phyloP scores from a whole-genome alignment of 305 asterid genomes.

The Fraxinus paxiana region DNA sequence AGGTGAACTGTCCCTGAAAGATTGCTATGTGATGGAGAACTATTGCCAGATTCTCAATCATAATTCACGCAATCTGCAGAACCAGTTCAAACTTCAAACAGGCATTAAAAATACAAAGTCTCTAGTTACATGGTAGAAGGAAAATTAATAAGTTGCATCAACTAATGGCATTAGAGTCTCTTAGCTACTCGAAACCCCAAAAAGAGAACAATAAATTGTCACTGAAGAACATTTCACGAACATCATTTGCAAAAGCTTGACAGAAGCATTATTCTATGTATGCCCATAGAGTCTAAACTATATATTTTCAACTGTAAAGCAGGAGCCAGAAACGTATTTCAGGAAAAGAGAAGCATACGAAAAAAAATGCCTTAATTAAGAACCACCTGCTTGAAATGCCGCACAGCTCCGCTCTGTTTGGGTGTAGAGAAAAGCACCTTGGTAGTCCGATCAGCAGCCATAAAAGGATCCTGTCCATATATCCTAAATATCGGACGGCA shows the following conservation, averaged over 20 bases:
- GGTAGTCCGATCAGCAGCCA: slow-evolving; percentile 47
- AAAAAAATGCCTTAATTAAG: slow-evolving; percentile 1
- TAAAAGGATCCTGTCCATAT: slow-evolving; percentile 51
- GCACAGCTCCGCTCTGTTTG: slow-evolving; percentile 31
- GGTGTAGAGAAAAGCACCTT: slow-evolving; percentile 51
- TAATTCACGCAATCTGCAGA: background rate
- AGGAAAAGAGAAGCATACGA: background rate
- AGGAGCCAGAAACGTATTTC: background rate
- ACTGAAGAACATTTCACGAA: background rate
- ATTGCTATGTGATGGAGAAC: background rate
- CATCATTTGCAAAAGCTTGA: background rate
- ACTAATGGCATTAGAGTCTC: background rate
- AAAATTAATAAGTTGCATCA: background rate
- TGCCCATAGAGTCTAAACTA: background rate
- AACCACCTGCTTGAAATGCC: slow-evolving; percentile 48
- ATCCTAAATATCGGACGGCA: slow-evolving; percentile 56
- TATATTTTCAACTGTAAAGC: background rate
- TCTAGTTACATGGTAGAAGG: background rate
- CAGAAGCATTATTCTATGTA: background rate
- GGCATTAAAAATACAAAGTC: background rate
- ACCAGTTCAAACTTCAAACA: background rate
- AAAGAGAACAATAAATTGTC: background rate
- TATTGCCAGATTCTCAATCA: background rate
- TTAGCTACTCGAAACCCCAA: background rate
- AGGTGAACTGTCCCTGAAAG: background rate